phyloP scores from a whole-genome alignment of 257 asterid genomes.

The Nicotiana knightiana region DNA sequence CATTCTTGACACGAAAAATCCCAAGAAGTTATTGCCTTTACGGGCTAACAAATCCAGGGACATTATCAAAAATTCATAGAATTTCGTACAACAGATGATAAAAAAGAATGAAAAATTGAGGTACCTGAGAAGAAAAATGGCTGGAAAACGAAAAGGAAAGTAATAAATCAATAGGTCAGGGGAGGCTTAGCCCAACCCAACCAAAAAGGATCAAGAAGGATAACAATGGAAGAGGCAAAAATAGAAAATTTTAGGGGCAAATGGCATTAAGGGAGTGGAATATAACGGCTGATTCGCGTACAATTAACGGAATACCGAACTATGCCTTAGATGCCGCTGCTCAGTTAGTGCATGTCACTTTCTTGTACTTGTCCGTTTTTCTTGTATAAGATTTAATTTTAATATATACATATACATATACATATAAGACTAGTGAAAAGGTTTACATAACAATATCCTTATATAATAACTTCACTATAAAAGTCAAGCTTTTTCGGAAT shows the following conservation, averaged over 20 bases:
- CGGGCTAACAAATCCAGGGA: background rate
- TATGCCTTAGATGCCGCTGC: background rate
- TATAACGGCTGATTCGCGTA: background rate
- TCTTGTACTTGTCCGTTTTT: background rate
- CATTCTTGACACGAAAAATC: background rate
- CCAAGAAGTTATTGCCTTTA: background rate
- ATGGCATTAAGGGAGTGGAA: background rate
- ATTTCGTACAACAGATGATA: no score
- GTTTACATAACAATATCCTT: background rate
- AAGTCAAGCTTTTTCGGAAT: no score
- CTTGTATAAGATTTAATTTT: no score
- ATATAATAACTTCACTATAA: no score
- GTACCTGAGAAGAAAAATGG: background rate
- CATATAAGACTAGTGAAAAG: background rate
- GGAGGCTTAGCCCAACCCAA: background rate
- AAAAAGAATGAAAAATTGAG: background rate
- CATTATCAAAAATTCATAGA: background rate
- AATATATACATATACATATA: no score
- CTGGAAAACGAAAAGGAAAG: background rate
- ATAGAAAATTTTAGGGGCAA: no score
- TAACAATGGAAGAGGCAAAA: background rate
- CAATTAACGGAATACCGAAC: conserved; percentile 5
- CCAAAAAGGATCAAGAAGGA: background rate
- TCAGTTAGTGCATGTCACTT: background rate
- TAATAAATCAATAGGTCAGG: background rate